Base-by-base conservation (phyloP, 345 rosid genomes). In the Eucalyptus coolabah region DNA sequence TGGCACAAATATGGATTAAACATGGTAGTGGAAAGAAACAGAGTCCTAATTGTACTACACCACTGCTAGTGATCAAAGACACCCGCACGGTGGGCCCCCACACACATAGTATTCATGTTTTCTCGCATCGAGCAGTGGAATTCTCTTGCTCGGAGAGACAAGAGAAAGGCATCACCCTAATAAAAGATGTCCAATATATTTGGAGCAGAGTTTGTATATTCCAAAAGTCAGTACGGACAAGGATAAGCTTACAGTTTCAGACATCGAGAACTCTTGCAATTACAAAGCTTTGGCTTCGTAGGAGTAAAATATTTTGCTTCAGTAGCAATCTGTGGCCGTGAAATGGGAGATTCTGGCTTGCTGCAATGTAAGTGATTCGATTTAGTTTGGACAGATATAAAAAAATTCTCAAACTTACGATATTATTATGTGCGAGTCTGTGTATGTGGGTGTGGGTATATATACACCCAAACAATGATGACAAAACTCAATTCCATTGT, bases 191-290 rank as follows among this genome's bases (percentile, higher is more conserved):
- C 44, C 65, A 86, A 86, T 17, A 86, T 18, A 50, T 50, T 59
- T 50, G 60, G 45, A 40, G 44, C 56, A 86, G 47, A 32, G 30
- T 53, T 44, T 86, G 45, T 12, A 15, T 51, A 86, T 45, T 45
- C 47, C 47, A 45, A 45, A 45, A 45, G 10, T 45, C 47, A 45
- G 47, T 47, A 82, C 44, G 63, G 17, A 54, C 28, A 56, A 56
- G 86, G 34, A 86, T 80, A 32, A 60, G 87, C 98, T 95, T 92
- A 96, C 99, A 97, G 90, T 91, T 96, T 96, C 96, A 97, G 94
- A 90, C 98, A 97, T 47, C 91, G 93, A 26, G 98, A 94, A 89
- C 91, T 92, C 92, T 94, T 96, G 93, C 99, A 97, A 87, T 94
- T 96, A 87, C 98, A 97, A 87, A 92, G 96, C 92, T 90, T 97